Percentiles rank a stretch among this genome's conserved stretches.
phyloP scores from a whole-genome alignment of 1,284 basidiomycete species.

The Cutaneotrichosporon arboriforme region DNA sequence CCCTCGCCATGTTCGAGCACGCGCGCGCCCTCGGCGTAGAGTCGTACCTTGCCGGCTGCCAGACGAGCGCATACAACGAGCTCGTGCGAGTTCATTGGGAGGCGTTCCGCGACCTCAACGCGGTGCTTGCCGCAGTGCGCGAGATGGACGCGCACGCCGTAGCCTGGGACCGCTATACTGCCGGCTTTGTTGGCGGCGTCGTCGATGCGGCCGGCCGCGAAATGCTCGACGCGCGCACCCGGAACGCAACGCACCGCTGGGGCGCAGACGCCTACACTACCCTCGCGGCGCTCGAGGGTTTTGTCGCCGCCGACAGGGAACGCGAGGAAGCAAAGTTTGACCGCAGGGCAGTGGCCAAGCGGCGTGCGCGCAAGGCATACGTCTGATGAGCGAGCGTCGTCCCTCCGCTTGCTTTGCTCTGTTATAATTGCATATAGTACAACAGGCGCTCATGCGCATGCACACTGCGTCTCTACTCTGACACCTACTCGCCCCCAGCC shows the following conservation, averaged over 20 bases:
- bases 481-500: conserved; percentile 23
- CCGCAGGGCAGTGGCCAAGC: neutral
- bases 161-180: conserved; percentile 58
- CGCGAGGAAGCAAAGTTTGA: conserved; percentile 9
- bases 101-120: conserved; percentile 70
- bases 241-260: conserved; percentile 3
- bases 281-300: conserved; percentile 8
- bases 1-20: conserved; percentile 74
- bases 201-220: conserved; percentile 54
- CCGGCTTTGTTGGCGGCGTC: conserved; percentile 59
- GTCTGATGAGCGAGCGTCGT: too few relatives aligned
- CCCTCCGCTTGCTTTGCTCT: too few relatives aligned
- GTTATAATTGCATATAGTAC: conserved; percentile 9
- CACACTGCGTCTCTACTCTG: too few relatives aligned
- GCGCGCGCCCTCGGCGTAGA: conserved; percentile 64
- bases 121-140: conserved; percentile 62
- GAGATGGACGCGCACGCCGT: conserved; percentile 80
- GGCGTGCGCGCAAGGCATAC: neutral
- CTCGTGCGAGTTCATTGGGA: conserved; percentile 71
- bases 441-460: conserved; percentile 1
- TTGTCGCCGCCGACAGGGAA: conserved; percentile 3
- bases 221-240: conserved; percentile 4
- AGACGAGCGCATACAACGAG: conserved; percentile 77
- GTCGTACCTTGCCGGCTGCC: conserved; percentile 80
- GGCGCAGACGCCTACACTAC: conserved; percentile 11